These are phyloP conservation scores for Salix dunnii DNA, from an alignment of 345 rosid species.

Conservation along the genomic window DNA sequence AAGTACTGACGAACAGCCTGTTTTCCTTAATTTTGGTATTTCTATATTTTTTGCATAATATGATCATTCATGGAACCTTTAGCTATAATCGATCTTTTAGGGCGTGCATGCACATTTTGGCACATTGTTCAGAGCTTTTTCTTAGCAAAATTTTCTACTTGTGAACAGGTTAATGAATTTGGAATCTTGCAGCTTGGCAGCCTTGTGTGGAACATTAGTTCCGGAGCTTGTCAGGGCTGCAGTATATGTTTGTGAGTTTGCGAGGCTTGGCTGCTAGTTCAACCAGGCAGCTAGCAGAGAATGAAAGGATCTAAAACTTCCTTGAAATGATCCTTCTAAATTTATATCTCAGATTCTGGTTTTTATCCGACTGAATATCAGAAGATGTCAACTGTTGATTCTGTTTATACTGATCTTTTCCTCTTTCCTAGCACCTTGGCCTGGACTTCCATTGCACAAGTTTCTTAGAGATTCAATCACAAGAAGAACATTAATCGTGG, in stretches of 20 bases:
- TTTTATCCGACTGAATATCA: conserved; percentile 1
- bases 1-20: not conserved
- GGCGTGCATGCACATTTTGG: not conserved
- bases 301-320: conserved; percentile 14
- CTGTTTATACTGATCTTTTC: not conserved
- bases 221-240: conserved; percentile 12
- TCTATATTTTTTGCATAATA: not conserved
- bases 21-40: not conserved
- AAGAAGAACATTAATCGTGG: conserved; percentile 7
- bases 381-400: not conserved
- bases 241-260: conserved; percentile 7
- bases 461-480: conserved; percentile 3
- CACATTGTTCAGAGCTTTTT: not conserved
- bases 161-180: conserved; percentile 18
- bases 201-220: conserved; percentile 9
- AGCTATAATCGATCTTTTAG: not conserved
- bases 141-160: not conserved
- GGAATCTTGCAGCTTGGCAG: conserved; percentile 8
- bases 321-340: conserved; percentile 17
- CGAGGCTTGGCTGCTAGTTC: conserved; percentile 11
- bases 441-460: conserved; percentile 6
- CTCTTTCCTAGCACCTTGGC: conserved; percentile 7
- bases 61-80: not conserved
- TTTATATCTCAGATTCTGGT: conserved; percentile 3
- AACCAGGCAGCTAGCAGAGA: conserved; percentile 5